phyloP scores from a whole-genome alignment of 768 basidiomycete species.

The Psilocybe subaeruginosa region DNA sequence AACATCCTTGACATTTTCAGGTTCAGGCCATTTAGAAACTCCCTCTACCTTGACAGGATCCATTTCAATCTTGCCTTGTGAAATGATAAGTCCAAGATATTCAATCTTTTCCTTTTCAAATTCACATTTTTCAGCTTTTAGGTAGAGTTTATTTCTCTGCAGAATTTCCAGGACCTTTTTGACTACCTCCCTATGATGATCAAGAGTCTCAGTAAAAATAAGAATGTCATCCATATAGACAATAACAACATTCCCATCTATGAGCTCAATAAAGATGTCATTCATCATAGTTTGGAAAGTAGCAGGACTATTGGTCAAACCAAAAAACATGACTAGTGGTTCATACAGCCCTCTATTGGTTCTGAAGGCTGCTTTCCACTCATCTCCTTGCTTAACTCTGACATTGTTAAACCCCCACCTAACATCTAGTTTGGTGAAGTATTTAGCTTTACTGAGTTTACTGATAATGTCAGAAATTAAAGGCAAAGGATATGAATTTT shows the following conservation, averaged over 20 bases:
- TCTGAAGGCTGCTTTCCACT: too few species aligned
- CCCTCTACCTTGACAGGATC: slow-evolving; percentile 34
- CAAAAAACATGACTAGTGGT: slow-evolving; percentile 40
- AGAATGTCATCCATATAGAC: slow-evolving; percentile 38
- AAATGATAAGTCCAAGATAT: slow-evolving; percentile 35
- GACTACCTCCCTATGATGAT: slow-evolving; percentile 18
- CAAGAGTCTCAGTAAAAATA: slow-evolving; percentile 28
- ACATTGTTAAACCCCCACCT: too few species aligned
- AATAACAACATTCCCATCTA: slow-evolving; percentile 37
- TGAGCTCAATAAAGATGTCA: slow-evolving; percentile 28
- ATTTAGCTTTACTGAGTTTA: too few species aligned
- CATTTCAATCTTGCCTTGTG: slow-evolving; percentile 27
- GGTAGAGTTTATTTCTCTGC: slow-evolving; percentile 32
- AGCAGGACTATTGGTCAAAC: slow-evolving; percentile 34
- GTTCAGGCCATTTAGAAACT: slow-evolving; percentile 33
- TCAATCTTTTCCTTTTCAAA: slow-evolving; percentile 33
- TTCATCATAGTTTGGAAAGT: slow-evolving; percentile 40
- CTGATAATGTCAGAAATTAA: too few species aligned
- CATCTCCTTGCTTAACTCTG: too few species aligned
- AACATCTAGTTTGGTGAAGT: too few species aligned
- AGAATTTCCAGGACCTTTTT: slow-evolving; percentile 26
- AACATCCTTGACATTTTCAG: slow-evolving; percentile 29
- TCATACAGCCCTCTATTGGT: slow-evolving; percentile 11
- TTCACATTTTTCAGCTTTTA: slow-evolving; percentile 40
- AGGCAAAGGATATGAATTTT: too few species aligned